Conservation (phyloP, 139 green algal genomes). For the Tetraselmis chui region DNA sequence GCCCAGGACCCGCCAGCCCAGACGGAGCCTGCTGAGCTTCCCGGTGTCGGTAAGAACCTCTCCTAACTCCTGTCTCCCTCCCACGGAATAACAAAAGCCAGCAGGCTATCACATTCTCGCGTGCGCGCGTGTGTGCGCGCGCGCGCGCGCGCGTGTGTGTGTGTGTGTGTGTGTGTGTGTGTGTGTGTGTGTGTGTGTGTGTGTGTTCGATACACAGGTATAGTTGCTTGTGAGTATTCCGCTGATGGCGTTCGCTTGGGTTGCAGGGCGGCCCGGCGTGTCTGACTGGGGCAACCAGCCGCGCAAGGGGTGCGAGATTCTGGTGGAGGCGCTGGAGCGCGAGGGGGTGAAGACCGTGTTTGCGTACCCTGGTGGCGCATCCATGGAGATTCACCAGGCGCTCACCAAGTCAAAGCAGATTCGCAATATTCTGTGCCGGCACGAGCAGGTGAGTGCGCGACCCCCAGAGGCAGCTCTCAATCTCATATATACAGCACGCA, state of each 20-base stretch:
- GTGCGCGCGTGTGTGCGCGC: no score
- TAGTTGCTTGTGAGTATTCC: neutral
- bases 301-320: slow-evolving; percentile 93
- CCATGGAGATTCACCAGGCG: slow-evolving; percentile 99
- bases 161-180: neutral
- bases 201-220: no score
- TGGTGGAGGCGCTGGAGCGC: slow-evolving; percentile 91
- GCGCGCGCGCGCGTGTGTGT: neutral
- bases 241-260: neutral
- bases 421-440: slow-evolving; percentile 92
- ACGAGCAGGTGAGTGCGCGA: slow-evolving; percentile 78
- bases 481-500: no score
- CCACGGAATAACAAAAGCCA: no score
- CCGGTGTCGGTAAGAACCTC: no score
- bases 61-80: no score
- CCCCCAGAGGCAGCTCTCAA: neutral
- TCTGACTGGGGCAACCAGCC: slow-evolving; percentile 69
- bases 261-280: neutral
- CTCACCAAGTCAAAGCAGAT: slow-evolving; percentile 85
- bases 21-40: no score
- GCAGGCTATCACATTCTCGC: no score
- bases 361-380: slow-evolving; percentile 88
- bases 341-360: slow-evolving; percentile 82
- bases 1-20: no score
- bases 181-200: slow-evolving; percentile 1